Percentiles rank a stretch among this genome's conserved stretches.
Evolutionary conservation across 2,329 filamentous ascomycete species (phyloP).

Genomic region (Penicillium verrucosum): DNA sequence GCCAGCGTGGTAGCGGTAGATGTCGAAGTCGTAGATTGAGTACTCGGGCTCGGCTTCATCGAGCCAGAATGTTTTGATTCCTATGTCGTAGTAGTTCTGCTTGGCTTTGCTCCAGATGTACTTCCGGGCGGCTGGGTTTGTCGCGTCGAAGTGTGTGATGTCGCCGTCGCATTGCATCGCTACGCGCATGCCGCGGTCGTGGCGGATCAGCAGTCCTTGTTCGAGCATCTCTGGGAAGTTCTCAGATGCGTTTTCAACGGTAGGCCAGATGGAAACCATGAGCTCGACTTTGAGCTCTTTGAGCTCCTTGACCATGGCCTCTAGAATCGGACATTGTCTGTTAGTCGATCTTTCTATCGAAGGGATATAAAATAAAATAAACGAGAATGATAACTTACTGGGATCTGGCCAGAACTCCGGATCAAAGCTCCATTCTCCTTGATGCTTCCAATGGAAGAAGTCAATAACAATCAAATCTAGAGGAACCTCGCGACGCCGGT

Average conservation of each 20-base stretch:
- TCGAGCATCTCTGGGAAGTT: constrained; percentile 63
- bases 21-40: constrained; percentile 63
- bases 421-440: constrained; percentile 69
- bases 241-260: constrained; percentile 57
- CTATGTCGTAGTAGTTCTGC: constrained; percentile 60
- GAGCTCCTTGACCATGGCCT: constrained; percentile 62
- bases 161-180: constrained; percentile 60
- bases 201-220: constrained; percentile 58
- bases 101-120: constrained; percentile 61
- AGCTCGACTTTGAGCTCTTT: constrained; percentile 58
- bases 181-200: constrained; percentile 57
- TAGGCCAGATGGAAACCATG: constrained; percentile 70
- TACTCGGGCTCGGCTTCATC: constrained; percentile 70
- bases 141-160: constrained; percentile 61
- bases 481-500: constrained; percentile 54
- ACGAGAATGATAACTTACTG: constrained; percentile 32
- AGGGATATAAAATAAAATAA: background rate
- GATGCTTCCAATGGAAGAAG: constrained; percentile 65
- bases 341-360: background rate
- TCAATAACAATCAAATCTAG: constrained; percentile 66
- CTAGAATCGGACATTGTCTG: constrained; percentile 23
- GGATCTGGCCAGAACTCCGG: constrained; percentile 63
- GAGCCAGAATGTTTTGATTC: constrained; percentile 65
- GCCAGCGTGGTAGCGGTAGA: constrained; percentile 59
- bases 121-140: constrained; percentile 56